Conservation (phyloP, 176 grass and related monocot species). For the Avena insularis region DNA sequence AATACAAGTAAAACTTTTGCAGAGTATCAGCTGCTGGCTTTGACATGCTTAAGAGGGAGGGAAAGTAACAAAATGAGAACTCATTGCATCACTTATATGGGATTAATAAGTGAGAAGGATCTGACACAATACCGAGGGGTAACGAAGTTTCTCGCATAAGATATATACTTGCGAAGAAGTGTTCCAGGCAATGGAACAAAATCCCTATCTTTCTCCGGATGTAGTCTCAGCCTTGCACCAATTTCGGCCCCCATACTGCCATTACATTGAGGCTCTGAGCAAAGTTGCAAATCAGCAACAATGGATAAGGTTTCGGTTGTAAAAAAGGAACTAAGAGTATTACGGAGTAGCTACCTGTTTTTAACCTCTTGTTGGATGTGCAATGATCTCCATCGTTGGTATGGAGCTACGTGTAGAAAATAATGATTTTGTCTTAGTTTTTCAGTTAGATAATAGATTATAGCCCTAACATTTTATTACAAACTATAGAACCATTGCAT, state of each 20-base stretch:
- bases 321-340: conserved; percentile 1
- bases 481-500: conserved; percentile 9
- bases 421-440: conserved; percentile 12
- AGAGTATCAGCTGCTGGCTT: conserved; percentile 63
- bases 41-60: conserved; percentile 58
- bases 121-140: conserved; percentile 62
- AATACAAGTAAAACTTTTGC: conserved; percentile 53
- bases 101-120: conserved; percentile 20
- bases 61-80: conserved; percentile 12
- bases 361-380: conserved; percentile 58
- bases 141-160: conserved; percentile 76
- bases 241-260: conserved; percentile 29
- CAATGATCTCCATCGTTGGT: conserved; percentile 43
- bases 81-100: conserved; percentile 18
- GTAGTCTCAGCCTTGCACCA: conserved; percentile 61
- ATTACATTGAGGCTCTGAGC: conserved; percentile 44
- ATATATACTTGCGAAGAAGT: conserved; percentile 89
- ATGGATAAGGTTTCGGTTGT: conserved; percentile 36
- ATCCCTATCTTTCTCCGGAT: conserved; percentile 69
- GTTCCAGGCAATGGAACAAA: conserved; percentile 68
- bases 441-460: background rate
- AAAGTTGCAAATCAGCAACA: conserved; percentile 38
- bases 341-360: conserved; percentile 58
- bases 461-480: conserved; percentile 16
- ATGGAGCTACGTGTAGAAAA: conserved; percentile 67